Percentiles rank a stretch among this genome's conserved stretches.
phyloP scores from a whole-genome alignment of 176 grass and related monocot genomes.

The Phragmites australis region DNA sequence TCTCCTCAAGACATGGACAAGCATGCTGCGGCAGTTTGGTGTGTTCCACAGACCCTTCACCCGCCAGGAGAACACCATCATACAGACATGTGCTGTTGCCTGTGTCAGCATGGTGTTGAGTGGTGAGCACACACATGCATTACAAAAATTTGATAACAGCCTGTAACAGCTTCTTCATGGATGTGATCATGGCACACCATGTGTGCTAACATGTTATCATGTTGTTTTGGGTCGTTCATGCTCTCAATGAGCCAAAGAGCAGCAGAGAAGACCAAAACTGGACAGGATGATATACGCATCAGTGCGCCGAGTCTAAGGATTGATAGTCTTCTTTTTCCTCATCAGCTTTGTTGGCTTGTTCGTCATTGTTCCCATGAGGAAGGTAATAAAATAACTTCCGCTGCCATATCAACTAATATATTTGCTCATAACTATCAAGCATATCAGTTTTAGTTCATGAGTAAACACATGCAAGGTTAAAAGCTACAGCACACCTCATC shows the following conservation, averaged over 20 bases:
- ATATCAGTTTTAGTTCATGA: neutral
- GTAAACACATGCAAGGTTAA: neutral
- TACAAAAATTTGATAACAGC: neutral
- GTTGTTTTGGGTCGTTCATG: neutral
- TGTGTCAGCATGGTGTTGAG: neutral
- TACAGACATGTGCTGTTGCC: neutral
- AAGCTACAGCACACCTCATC: neutral
- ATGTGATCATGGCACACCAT: neutral
- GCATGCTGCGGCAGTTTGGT: neutral
- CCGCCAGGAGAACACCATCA: neutral
- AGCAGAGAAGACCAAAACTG: neutral
- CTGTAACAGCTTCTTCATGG: neutral
- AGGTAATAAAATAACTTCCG: constrained; percentile 24
- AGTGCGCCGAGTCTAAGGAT: constrained; percentile 20
- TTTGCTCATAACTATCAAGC: neutral
- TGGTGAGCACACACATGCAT: neutral
- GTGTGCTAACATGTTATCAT: neutral
- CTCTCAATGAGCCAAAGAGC: neutral
- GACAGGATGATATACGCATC: neutral
- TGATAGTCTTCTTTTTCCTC: constrained; percentile 36
- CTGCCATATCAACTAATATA: neutral
- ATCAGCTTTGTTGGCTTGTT: constrained; percentile 48
- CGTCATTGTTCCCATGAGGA: constrained; percentile 35
- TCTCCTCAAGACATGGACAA: neutral
- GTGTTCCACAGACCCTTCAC: neutral